Conservation (phyloP, 306 rosid species). For the Lathyrus tuberosus region DNA sequence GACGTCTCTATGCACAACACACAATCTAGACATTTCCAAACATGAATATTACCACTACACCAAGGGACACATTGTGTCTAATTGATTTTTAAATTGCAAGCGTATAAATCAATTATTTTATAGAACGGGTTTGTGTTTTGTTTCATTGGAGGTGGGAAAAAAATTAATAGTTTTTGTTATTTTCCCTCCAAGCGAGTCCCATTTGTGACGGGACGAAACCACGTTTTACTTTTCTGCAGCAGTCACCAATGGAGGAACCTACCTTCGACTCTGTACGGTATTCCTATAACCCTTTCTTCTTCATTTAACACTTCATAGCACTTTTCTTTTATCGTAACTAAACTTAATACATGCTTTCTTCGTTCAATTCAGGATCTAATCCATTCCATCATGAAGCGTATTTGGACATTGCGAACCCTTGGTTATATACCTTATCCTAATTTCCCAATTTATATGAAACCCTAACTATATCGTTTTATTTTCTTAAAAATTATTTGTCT, state of each 20-base stretch:
- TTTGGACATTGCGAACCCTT: slow-evolving; percentile 67
- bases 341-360: not conserved
- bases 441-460: not conserved
- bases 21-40: too few species aligned
- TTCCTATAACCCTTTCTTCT: slow-evolving; percentile 14
- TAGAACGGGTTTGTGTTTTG: too few species aligned
- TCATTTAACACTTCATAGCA: not conserved
- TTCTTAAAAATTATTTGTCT: not conserved
- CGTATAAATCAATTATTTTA: too few species aligned
- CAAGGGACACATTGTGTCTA: too few species aligned
- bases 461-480: not conserved
- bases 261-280: slow-evolving; percentile 58
- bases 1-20: too few species aligned
- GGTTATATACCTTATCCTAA: slow-evolving; percentile 44
- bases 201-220: not conserved
- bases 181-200: slow-evolving; percentile 17
- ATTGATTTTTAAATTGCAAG: too few species aligned
- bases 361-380: slow-evolving; percentile 59
- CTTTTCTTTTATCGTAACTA: not conserved
- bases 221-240: not conserved
- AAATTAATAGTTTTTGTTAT: too few species aligned
- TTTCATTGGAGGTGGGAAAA: too few species aligned
- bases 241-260: slow-evolving; percentile 60
- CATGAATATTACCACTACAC: too few species aligned
- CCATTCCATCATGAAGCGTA: slow-evolving; percentile 73